Evolutionary conservation across 345 rosid genomes (phyloP).

Genomic region (Lenwebbia sp.): DNA sequence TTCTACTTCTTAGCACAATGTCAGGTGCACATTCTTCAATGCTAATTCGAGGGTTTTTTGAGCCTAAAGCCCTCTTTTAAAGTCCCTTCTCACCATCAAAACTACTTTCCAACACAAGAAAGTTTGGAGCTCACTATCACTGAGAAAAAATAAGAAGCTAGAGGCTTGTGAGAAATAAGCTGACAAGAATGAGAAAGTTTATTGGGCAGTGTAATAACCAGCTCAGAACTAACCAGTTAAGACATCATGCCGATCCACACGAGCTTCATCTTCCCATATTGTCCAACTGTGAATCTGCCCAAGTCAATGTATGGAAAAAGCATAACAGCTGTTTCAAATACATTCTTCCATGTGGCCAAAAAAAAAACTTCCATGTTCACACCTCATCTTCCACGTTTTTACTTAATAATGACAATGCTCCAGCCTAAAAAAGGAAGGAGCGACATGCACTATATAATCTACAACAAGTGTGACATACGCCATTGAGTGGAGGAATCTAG

Average conservation of each 20-base stretch:
- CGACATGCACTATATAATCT: neutral
- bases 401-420: neutral
- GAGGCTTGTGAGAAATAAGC: neutral
- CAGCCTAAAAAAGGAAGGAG: neutral
- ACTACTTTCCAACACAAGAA: neutral
- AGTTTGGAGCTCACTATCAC: neutral
- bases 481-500: too few species aligned
- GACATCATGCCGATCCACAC: conserved; percentile 39
- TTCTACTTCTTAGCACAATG: neutral
- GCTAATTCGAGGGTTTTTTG: neutral
- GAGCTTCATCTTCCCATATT: conserved; percentile 87
- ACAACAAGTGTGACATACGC: too few species aligned
- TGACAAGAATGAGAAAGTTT: neutral
- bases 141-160: neutral
- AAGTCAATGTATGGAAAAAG: conserved; percentile 7
- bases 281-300: conserved; percentile 90
- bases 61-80: neutral
- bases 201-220: neutral
- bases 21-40: neutral
- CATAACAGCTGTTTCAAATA: neutral
- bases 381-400: neutral
- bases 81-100: neutral
- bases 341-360: neutral
- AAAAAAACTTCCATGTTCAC: neutral
- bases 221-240: conserved; percentile 42